These are phyloP conservation scores for Corymbia citriodora DNA, from an alignment of 441 rosid genomes.

Conservation along the genomic window DNA sequence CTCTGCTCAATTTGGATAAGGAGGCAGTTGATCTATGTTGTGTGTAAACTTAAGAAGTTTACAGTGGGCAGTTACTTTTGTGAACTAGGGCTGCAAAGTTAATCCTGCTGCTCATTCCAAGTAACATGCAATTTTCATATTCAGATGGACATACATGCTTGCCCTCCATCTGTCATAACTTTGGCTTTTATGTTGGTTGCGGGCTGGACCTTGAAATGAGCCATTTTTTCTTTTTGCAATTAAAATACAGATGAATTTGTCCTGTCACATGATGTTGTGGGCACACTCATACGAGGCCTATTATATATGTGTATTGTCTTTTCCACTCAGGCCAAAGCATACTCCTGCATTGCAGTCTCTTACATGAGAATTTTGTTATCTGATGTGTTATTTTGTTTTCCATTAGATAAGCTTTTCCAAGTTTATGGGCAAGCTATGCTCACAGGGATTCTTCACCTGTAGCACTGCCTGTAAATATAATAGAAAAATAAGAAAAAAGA, in stretches of 20 bases:
- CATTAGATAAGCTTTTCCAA: not conserved
- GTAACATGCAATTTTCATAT: not conserved
- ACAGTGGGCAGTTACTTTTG: not conserved
- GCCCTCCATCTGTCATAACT: not conserved
- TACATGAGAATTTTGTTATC: not conserved
- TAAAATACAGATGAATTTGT: not conserved
- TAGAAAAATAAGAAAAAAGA: not conserved
- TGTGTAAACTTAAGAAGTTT: not conserved
- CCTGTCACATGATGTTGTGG: not conserved
- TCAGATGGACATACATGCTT: not conserved
- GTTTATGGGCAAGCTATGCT: not conserved
- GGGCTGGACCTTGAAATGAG: not conserved
- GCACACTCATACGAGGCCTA: not conserved
- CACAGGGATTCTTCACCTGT: not conserved
- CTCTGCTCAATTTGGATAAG: not conserved
- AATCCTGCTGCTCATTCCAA: not conserved
- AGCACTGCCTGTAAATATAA: not conserved
- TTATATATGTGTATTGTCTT: not conserved
- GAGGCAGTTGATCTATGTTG: not conserved
- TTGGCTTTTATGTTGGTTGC: not conserved
- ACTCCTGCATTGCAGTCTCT: not conserved
- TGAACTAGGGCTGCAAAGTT: not conserved
- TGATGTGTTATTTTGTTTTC: not conserved
- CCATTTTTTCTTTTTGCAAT: not conserved
- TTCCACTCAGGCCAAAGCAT: not conserved